A percentile compares a stretch with the other conserved stretches of the same genome.
Conservation (phyloP, 2,329 filamentous ascomycete species). For the Chalara sp. region DNA sequence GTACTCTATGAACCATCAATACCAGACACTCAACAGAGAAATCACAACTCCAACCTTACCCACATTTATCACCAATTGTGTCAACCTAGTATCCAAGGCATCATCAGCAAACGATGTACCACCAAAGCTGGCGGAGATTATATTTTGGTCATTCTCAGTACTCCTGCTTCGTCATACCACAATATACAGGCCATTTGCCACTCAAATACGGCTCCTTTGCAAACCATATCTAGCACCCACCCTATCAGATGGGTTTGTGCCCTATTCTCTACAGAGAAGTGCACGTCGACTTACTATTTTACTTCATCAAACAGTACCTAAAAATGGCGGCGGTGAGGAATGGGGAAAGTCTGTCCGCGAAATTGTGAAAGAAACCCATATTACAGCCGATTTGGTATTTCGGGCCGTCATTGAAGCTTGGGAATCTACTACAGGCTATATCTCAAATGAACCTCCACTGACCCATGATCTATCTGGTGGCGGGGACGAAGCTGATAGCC, state of each 20-base stretch:
- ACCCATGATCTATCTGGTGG: constrained; percentile 43
- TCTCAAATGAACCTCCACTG: constrained; percentile 34
- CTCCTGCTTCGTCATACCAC: constrained; percentile 77
- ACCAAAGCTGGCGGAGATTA: constrained; percentile 51
- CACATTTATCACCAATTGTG: constrained; percentile 34
- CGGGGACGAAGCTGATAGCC: constrained; percentile 36
- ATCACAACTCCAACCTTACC: constrained; percentile 38
- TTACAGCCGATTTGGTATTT: constrained; percentile 69
- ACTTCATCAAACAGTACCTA: constrained; percentile 75
- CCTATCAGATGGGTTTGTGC: constrained; percentile 42
- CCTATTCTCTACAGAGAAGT: constrained; percentile 45
- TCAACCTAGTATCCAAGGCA: constrained; percentile 53
- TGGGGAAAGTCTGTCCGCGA: constrained; percentile 64
- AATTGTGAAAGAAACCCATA: constrained; percentile 59
- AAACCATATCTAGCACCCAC: constrained; percentile 59
- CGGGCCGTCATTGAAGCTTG: constrained; percentile 76
- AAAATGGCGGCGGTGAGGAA: constrained; percentile 69
- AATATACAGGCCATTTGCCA: constrained; percentile 69
- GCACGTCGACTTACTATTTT: constrained; percentile 61
- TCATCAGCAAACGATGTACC: constrained; percentile 34
- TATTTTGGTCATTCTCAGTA: constrained; percentile 64
- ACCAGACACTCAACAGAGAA: constrained; percentile 77
- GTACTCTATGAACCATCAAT: constrained; percentile 74
- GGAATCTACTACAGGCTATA: constrained; percentile 56
- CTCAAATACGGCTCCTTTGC: constrained; percentile 58